Conservation (phyloP, 257 asterid species). For the Lithospermum erythrorhizon region DNA sequence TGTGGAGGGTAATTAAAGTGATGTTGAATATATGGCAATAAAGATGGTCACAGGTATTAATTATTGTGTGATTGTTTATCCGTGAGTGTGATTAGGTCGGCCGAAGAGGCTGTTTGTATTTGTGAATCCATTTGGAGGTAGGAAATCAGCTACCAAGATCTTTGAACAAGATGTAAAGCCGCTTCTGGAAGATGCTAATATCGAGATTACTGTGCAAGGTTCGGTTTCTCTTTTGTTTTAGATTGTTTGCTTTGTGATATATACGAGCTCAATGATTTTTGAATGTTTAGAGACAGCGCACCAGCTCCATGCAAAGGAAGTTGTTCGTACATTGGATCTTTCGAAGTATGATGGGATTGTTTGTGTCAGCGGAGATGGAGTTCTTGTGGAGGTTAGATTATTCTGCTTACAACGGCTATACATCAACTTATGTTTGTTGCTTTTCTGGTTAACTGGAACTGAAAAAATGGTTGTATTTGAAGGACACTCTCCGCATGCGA, state of each 20-base stretch:
- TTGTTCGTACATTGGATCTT: slow-evolving; percentile 54
- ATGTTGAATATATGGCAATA: background rate
- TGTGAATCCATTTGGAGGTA: slow-evolving; percentile 93
- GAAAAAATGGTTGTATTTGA: background rate
- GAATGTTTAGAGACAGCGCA: slow-evolving; percentile 52
- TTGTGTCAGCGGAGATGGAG: slow-evolving; percentile 93
- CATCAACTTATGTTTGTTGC: background rate
- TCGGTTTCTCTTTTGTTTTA: slow-evolving; percentile 1
- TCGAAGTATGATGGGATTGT: slow-evolving; percentile 67
- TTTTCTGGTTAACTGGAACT: background rate
- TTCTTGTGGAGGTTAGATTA: slow-evolving; percentile 79
- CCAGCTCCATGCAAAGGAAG: slow-evolving; percentile 82
- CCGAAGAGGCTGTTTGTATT: slow-evolving; percentile 70
- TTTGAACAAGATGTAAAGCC: slow-evolving; percentile 68
- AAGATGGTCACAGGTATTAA: background rate
- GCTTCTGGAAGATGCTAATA: slow-evolving; percentile 73
- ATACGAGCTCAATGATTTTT: slow-evolving; percentile 9
- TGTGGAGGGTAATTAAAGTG: background rate
- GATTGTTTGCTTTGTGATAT: background rate
- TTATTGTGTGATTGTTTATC: background rate
- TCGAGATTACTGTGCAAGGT: slow-evolving; percentile 65
- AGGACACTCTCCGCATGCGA: background rate
- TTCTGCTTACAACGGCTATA: background rate
- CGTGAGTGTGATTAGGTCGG: slow-evolving; percentile 43
- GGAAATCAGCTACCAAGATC: slow-evolving; percentile 56